These are phyloP conservation scores for Meyerozyma carpophila DNA, from an alignment of 1,139 yeast species.

Conservation along the genomic window DNA sequence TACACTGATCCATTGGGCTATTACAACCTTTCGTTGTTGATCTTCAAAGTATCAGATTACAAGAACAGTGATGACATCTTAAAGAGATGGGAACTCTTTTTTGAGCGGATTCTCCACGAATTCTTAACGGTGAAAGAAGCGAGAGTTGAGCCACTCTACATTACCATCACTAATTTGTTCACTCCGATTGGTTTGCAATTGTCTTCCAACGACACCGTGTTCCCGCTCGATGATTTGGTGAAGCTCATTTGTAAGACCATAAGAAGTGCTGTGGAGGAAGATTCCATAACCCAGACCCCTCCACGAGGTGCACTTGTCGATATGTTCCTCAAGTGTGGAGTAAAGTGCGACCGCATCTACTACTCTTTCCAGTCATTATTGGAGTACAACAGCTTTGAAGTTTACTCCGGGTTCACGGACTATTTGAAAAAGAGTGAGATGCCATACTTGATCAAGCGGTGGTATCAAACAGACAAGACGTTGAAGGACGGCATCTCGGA, in stretches of 20 bases:
- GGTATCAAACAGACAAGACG: constrained; percentile 63
- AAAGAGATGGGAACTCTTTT: constrained; percentile 64
- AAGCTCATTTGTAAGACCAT: constrained; percentile 48
- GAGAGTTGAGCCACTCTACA: constrained; percentile 34
- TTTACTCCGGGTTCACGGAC: constrained; percentile 40
- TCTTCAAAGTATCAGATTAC: constrained; percentile 79
- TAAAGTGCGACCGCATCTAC: constrained; percentile 64
- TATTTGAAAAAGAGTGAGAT: constrained; percentile 44
- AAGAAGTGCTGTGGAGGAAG: constrained; percentile 30
- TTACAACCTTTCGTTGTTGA: constrained; percentile 70
- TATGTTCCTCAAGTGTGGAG: constrained; percentile 72
- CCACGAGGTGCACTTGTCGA: constrained; percentile 48
- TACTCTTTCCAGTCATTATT: constrained; percentile 62
- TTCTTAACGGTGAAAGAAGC: constrained; percentile 23
- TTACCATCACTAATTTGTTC: constrained; percentile 34
- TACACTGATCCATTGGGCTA: constrained; percentile 88
- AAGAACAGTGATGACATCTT: constrained; percentile 68
- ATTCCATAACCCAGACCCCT: constrained; percentile 38
- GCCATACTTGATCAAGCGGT: constrained; percentile 54
- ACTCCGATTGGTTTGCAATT: constrained; percentile 39
- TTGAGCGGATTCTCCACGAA: constrained; percentile 42
- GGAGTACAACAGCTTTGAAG: constrained; percentile 54
- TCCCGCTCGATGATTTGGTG: constrained; percentile 71
- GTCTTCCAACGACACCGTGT: constrained; percentile 59
- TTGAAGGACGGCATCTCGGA: constrained; percentile 48